Evolutionary conservation across 768 basidiomycete genomes (phyloP).

Genomic region (Rhodotorula paludigena): DNA sequence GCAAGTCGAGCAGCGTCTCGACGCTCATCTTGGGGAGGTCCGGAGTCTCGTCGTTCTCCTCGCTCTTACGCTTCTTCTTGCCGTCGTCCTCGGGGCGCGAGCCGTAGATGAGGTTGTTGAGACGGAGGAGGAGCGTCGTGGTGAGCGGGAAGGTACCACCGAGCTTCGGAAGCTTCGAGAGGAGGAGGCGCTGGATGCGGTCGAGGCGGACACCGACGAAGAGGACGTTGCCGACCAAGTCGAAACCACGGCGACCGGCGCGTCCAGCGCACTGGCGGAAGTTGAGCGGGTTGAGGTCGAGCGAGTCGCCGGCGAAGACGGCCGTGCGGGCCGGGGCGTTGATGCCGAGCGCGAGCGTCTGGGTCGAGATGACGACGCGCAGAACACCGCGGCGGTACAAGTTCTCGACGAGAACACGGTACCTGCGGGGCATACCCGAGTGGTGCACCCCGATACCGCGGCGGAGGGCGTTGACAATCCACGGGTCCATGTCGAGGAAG

Average conservation of each 20-base stretch:
- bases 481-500: conserved; percentile 37
- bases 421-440: conserved; percentile 62
- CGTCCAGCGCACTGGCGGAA: conserved; percentile 71
- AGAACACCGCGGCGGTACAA: conserved; percentile 59
- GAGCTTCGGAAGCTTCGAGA: conserved; percentile 59
- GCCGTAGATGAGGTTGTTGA: conserved; percentile 63
- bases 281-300: conserved; percentile 47
- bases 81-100: conserved; percentile 53
- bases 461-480: conserved; percentile 53
- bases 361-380: conserved; percentile 64
- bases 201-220: conserved; percentile 66
- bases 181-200: conserved; percentile 59
- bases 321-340: conserved; percentile 67
- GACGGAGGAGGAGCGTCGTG: conserved; percentile 60
- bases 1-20: conserved; percentile 56
- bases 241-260: conserved; percentile 67
- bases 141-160: conserved; percentile 64
- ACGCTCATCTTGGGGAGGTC: conserved; percentile 54
- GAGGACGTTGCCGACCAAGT: conserved; percentile 62
- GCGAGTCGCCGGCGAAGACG: conserved; percentile 31
- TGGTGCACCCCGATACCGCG: conserved; percentile 69
- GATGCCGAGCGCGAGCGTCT: conserved; percentile 70
- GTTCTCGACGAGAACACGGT: conserved; percentile 60
- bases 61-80: conserved; percentile 54
- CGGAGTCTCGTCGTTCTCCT: conserved; percentile 16